Evolutionary conservation across 768 basidiomycete genomes (phyloP).

Genomic region (Galerina sulciceps): DNA sequence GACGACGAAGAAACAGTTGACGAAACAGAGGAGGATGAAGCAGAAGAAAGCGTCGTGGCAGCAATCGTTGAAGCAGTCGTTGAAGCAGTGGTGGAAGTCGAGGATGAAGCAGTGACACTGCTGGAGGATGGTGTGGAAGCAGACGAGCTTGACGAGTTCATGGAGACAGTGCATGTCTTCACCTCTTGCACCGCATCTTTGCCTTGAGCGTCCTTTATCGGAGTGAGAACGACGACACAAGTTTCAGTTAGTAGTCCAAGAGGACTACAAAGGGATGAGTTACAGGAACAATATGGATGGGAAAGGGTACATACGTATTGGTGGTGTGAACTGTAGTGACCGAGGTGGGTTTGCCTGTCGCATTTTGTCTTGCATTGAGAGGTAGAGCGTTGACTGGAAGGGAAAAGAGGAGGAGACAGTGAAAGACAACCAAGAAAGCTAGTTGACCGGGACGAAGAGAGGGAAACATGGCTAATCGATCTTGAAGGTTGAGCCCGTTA

Average conservation of each 20-base stretch:
- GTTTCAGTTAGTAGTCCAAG: constrained; percentile 58
- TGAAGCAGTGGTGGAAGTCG: constrained; percentile 10
- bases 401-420: constrained; percentile 38
- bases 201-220: constrained; percentile 53
- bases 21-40: constrained; percentile 13
- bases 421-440: constrained; percentile 42
- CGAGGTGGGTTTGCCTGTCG: constrained; percentile 34
- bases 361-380: constrained; percentile 35
- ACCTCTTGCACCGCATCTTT: constrained; percentile 56
- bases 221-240: constrained; percentile 63
- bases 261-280: constrained; percentile 36
- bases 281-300: constrained; percentile 9
- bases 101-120: constrained; percentile 8
- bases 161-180: constrained; percentile 50
- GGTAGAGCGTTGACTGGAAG: constrained; percentile 40
- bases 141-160: constrained; percentile 28
- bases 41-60: not conserved
- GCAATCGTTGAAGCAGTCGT: constrained; percentile 9
- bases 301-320: constrained; percentile 46
- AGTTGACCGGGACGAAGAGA: constrained; percentile 31
- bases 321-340: constrained; percentile 48
- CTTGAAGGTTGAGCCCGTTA: constrained; percentile 45
- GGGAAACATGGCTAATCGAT: constrained; percentile 43
- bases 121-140: constrained; percentile 11
- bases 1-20: constrained; percentile 20